Evolutionary conservation across 2,329 filamentous ascomycete genomes (phyloP).

Genomic region (Beauveria scarabaeidicola): DNA sequence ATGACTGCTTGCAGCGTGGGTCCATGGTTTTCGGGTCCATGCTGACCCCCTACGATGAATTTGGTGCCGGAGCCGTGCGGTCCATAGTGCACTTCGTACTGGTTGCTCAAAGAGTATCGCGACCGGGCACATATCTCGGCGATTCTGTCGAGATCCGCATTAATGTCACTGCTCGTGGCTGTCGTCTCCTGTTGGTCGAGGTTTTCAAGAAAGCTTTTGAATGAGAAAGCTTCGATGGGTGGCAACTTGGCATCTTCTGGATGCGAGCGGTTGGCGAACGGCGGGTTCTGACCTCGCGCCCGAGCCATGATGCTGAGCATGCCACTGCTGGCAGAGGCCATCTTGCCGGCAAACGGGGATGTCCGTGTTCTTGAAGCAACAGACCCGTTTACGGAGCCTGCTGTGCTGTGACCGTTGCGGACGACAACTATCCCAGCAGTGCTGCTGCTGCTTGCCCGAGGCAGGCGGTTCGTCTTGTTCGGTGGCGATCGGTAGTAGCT

Average conservation of each 20-base stretch:
- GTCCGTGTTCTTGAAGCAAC: conserved; percentile 20
- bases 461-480: conserved; percentile 18
- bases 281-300: conserved; percentile 4
- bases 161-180: conserved; percentile 37
- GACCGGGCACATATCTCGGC: conserved; percentile 59
- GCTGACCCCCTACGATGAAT: conserved; percentile 30
- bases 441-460: conserved; percentile 19
- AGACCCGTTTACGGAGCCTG: conserved; percentile 15
- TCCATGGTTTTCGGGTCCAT: conserved; percentile 26
- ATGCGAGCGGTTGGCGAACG: neutral
- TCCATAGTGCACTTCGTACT: conserved; percentile 57
- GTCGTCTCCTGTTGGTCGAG: conserved; percentile 31
- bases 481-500: conserved; percentile 47
- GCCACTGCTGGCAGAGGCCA: conserved; percentile 29
- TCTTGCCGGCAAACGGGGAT: conserved; percentile 25
- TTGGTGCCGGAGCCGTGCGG: conserved; percentile 51
- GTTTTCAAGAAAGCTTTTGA: conserved; percentile 55
- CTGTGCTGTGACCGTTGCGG: conserved; percentile 1
- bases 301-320: conserved; percentile 29
- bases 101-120: conserved; percentile 56
- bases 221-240: conserved; percentile 54
- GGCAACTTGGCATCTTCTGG: conserved; percentile 41
- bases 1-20: conserved; percentile 50
- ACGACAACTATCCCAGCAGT: conserved; percentile 21
- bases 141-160: conserved; percentile 53